A percentile compares a stretch with the other conserved stretches of the same genome.
These are phyloP conservation scores for Trichoderma gamsii DNA, from an alignment of 495 filamentous ascomycete genomes.

Conservation along the genomic window DNA sequence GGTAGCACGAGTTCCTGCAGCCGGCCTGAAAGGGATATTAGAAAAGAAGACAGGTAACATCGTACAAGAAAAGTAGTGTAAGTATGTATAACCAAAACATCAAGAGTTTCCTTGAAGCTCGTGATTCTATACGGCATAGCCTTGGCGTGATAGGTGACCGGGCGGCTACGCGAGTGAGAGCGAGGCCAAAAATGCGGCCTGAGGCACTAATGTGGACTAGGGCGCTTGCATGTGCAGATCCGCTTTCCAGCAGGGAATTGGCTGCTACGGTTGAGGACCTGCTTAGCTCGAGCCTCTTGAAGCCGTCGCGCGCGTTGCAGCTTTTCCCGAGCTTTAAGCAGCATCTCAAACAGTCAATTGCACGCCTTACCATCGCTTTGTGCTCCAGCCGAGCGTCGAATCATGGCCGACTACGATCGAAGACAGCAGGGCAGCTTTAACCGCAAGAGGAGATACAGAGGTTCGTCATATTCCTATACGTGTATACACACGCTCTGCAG, in stretches of 20 bases:
- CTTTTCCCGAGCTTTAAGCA: slow-evolving; percentile 9
- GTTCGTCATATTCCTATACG: slow-evolving; percentile 24
- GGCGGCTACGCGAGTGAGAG: neutral
- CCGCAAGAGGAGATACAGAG: slow-evolving; percentile 58
- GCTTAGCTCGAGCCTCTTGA: neutral
- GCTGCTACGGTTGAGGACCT: neutral
- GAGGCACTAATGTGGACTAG: neutral
- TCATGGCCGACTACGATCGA: slow-evolving; percentile 72
- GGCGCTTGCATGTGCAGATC: neutral
- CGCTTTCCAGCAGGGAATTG: neutral
- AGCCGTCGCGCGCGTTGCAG: slow-evolving; percentile 9
- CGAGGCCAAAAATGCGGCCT: neutral
- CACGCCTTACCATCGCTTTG: neutral
- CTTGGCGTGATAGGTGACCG: neutral
- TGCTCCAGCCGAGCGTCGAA: neutral
- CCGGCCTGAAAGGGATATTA: neutral
- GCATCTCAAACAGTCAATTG: neutral
- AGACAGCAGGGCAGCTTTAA: slow-evolving; percentile 54
- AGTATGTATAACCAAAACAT: neutral
- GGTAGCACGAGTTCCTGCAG: neutral
- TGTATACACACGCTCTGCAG: neutral
- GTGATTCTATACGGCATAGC: no score
- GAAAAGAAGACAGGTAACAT: neutral
- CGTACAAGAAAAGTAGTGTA: neutral
- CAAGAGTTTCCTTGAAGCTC: no score